Evolutionary conservation across 352 stramenopile species (phyloP).

Genomic region (Bremia lactucae): DNA sequence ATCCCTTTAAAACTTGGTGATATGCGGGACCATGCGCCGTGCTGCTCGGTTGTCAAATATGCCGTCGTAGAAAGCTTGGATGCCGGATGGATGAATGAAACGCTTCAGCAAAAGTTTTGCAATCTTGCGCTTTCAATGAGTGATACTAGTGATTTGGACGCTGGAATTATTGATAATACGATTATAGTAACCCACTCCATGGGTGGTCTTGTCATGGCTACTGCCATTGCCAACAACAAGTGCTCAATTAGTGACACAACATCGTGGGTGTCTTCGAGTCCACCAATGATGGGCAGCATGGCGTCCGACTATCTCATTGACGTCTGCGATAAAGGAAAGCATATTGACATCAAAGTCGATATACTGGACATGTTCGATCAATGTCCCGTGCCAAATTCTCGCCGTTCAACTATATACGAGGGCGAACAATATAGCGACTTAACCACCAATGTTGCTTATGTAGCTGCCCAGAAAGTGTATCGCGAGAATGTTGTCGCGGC

Average conservation of each 20-base stretch:
- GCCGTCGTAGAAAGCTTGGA: conserved; percentile 31
- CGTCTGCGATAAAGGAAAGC: conserved; percentile 13
- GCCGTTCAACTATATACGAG: conserved; percentile 23
- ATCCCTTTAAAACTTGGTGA: conserved; percentile 7
- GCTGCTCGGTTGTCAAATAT: conserved; percentile 30
- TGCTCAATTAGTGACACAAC: conserved; percentile 8
- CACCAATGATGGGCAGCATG: conserved; percentile 31
- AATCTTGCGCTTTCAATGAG: conserved; percentile 18
- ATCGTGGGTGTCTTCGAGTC: conserved; percentile 22
- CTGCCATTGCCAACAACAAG: conserved; percentile 12
- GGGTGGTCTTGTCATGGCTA: conserved; percentile 19
- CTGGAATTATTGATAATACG: conserved; percentile 14
- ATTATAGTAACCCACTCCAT: conserved; percentile 40
- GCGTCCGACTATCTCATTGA: conserved; percentile 22
- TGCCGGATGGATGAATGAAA: conserved; percentile 30
- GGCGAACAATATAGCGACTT: conserved; percentile 10
- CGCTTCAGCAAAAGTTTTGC: conserved; percentile 30
- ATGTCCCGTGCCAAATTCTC: conserved; percentile 20
- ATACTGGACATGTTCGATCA: conserved; percentile 19
- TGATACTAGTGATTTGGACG: conserved; percentile 4
- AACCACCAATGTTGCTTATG: conserved; percentile 16
- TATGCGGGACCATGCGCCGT: conserved; percentile 17
- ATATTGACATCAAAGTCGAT: conserved; percentile 2
- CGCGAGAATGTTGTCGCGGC: conserved; percentile 17
- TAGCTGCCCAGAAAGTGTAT: conserved; percentile 21